A percentile compares a stretch with the other conserved stretches of the same genome.
These are phyloP conservation scores for Paraleonurus japonicus DNA, from an alignment of 257 asterid genomes.

Conservation along the genomic window DNA sequence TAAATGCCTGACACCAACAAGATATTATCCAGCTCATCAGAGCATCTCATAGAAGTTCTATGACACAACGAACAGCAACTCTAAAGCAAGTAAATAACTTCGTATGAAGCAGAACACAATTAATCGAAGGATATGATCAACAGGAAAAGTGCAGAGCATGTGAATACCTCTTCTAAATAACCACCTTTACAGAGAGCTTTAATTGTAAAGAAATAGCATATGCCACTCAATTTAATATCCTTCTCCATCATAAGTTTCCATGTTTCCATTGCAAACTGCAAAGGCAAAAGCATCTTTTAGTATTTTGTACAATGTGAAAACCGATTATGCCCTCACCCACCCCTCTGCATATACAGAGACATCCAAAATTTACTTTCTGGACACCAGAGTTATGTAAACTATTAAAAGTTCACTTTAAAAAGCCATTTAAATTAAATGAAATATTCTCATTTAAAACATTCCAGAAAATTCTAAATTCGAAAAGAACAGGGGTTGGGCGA, in stretches of 20 bases:
- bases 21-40: conserved; percentile 26
- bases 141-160: background rate
- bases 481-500: background rate
- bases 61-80: conserved; percentile 4
- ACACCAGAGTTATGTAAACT: conserved; percentile 6
- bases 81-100: background rate
- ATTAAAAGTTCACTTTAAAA: background rate
- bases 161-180: conserved; percentile 64
- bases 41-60: conserved; percentile 7
- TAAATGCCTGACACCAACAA: conserved; percentile 56
- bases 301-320: conserved; percentile 13
- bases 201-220: conserved; percentile 47
- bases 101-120: conserved; percentile 7
- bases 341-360: background rate
- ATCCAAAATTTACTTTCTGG: conserved; percentile 9
- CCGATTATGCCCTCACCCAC: background rate
- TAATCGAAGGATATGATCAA: conserved; percentile 14
- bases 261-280: conserved; percentile 83
- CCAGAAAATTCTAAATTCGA: background rate
- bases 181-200: conserved; percentile 87
- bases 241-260: conserved; percentile 72
- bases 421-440: background rate
- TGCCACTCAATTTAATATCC: conserved; percentile 47
- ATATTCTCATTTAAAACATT: background rate
- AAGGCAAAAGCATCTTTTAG: conserved; percentile 10